Evolutionary conservation across 306 rosid genomes (phyloP).

Genomic region (Cicer yamashitae): DNA sequence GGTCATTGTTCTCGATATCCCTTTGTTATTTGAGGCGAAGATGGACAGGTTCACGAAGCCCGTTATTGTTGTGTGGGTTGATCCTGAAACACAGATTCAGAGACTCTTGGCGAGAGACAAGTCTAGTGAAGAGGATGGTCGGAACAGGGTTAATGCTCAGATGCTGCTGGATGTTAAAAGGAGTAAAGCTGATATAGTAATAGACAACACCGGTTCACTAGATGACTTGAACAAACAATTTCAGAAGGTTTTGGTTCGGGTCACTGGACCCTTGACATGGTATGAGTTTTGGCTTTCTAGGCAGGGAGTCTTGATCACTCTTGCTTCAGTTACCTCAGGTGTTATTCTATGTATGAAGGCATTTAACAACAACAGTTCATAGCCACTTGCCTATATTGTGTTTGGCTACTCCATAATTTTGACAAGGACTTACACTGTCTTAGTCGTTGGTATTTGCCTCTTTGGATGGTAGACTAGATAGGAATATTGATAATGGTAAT

Average conservation of each 20-base stretch:
- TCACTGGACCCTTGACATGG: conserved; percentile 78
- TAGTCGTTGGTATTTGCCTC: conserved; percentile 8
- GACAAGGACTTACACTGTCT: conserved; percentile 42
- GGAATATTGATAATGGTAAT: conserved; percentile 41
- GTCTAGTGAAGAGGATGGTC: conserved; percentile 68
- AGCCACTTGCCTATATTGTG: conserved; percentile 12
- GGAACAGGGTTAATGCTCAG: conserved; percentile 70
- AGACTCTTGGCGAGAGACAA: conserved; percentile 71
- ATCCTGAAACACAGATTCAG: conserved; percentile 73
- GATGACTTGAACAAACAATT: conserved; percentile 72
- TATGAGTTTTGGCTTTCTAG: conserved; percentile 71
- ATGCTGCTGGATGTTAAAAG: conserved; percentile 76
- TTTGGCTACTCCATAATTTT: conserved; percentile 16
- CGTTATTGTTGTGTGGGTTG: conserved; percentile 83
- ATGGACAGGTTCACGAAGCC: conserved; percentile 90
- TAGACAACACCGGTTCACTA: conserved; percentile 76
- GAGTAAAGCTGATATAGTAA: conserved; percentile 69
- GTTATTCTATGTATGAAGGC: conserved; percentile 56
- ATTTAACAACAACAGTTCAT: conserved; percentile 39
- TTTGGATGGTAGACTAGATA: conserved; percentile 27
- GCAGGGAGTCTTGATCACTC: conserved; percentile 61
- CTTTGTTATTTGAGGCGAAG: conserved; percentile 82
- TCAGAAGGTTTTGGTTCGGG: conserved; percentile 58
- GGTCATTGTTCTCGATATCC: conserved; percentile 85
- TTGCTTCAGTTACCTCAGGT: conserved; percentile 54